Conservation (phyloP, 371 early-diverging fungal species). For the Umbelopsis sp. region DNA sequence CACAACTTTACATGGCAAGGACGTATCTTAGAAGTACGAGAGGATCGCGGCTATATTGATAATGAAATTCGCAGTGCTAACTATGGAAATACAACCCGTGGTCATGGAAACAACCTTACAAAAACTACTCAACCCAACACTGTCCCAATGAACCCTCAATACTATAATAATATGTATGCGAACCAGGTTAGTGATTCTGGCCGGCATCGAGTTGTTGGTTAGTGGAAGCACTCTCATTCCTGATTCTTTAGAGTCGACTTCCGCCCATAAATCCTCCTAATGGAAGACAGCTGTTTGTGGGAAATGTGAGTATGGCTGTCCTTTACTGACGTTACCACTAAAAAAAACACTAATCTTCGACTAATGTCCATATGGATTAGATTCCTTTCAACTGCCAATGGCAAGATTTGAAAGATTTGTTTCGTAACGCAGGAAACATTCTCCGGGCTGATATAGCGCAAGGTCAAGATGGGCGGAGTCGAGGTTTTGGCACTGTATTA, state of each 20-base stretch:
- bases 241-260: neutral
- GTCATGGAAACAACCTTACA: neutral
- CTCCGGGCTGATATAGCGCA: constrained; percentile 69
- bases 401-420: constrained; percentile 82
- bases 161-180: neutral
- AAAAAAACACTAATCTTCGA: neutral
- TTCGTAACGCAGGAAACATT: constrained; percentile 70
- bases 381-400: constrained; percentile 71
- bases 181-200: neutral
- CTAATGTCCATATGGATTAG: constrained; percentile 23
- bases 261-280: neutral
- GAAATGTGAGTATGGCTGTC: constrained; percentile 52
- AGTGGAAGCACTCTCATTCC: neutral
- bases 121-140: neutral
- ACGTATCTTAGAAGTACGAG: constrained; percentile 72
- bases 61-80: neutral
- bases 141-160: neutral
- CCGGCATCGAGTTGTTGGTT: too few species aligned
- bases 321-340: neutral
- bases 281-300: constrained; percentile 67
- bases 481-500: constrained; percentile 74
- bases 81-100: neutral
- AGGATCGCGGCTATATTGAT: constrained; percentile 58
- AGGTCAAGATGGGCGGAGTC: constrained; percentile 63
- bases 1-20: constrained; percentile 75